These are phyloP conservation scores for Sugiyamaella smithiae DNA, from an alignment of 805 yeast species.

Conservation along the genomic window DNA sequence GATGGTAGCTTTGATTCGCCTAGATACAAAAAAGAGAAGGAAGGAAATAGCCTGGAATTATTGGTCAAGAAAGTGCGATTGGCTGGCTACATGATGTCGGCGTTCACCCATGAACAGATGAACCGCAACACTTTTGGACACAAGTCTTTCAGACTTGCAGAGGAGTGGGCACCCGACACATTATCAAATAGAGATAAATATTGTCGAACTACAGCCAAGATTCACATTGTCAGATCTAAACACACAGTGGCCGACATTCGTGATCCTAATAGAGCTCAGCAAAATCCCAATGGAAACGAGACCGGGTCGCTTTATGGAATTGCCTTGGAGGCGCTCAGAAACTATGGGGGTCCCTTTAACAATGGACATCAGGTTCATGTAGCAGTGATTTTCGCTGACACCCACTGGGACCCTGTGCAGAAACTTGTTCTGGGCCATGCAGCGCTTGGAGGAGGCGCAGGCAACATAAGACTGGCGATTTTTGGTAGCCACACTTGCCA, in stretches of 20 bases:
- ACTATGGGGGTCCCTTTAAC: conserved; percentile 54
- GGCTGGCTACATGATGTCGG: conserved; percentile 86
- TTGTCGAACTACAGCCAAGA: conserved; percentile 59
- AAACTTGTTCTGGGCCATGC: conserved; percentile 79
- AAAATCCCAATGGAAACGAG: conserved; percentile 66
- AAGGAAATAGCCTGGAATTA: conserved; percentile 63
- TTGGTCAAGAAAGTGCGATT: conserved; percentile 74
- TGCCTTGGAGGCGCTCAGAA: conserved; percentile 69
- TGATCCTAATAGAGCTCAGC: conserved; percentile 83
- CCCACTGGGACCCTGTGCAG: conserved; percentile 68
- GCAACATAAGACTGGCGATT: conserved; percentile 70
- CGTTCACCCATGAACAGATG: conserved; percentile 91
- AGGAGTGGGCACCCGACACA: conserved; percentile 57
- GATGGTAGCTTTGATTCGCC: conserved; percentile 71
- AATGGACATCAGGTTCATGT: conserved; percentile 61
- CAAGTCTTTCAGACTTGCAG: conserved; percentile 71
- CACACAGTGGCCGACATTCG: conserved; percentile 68
- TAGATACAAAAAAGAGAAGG: conserved; percentile 36
- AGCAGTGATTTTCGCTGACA: conserved; percentile 80
- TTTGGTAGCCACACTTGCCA: conserved; percentile 92
- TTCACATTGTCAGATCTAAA: conserved; percentile 72
- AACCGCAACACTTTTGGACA: conserved; percentile 70
- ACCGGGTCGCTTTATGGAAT: conserved; percentile 75
- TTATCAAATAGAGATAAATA: conserved; percentile 44
- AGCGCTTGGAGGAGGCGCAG: conserved; percentile 87